Evolutionary conservation across 495 filamentous ascomycete genomes (phyloP).

Genomic region (Hypomontagnella submonticulosa): DNA sequence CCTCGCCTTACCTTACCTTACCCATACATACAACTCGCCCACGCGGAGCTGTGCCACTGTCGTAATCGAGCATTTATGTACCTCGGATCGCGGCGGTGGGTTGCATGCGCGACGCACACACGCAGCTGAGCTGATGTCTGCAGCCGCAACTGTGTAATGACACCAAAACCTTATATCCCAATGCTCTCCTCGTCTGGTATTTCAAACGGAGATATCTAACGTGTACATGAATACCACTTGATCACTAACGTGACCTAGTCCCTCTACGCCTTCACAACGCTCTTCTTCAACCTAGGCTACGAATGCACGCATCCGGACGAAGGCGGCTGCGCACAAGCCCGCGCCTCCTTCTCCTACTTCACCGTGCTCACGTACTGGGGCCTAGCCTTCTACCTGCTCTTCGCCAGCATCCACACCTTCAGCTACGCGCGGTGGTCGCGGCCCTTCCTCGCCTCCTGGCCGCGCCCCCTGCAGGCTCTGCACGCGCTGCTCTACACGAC

Average conservation of each 20-base stretch:
- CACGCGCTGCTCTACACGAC: slow-evolving; percentile 75
- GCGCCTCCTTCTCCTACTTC: slow-evolving; percentile 78
- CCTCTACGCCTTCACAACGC: slow-evolving; percentile 76
- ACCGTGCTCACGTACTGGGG: slow-evolving; percentile 84
- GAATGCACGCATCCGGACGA: slow-evolving; percentile 50
- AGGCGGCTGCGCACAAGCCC: slow-evolving; percentile 50
- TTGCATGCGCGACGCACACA: background rate
- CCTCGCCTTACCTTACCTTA: too few relatives aligned
- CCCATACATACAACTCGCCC: too few relatives aligned
- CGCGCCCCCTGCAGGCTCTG: slow-evolving; percentile 68
- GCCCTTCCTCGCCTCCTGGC: slow-evolving; percentile 70
- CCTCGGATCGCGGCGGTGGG: slow-evolving; percentile 3
- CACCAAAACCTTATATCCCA: background rate
- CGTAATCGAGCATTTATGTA: slow-evolving; percentile 3
- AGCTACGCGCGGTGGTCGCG: slow-evolving; percentile 65
- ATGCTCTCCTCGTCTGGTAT: background rate
- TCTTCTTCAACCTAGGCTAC: slow-evolving; percentile 75
- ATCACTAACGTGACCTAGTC: slow-evolving; percentile 50
- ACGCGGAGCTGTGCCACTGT: background rate
- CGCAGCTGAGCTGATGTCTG: background rate
- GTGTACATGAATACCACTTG: background rate
- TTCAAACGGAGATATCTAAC: too few relatives aligned
- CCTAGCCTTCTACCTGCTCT: slow-evolving; percentile 78
- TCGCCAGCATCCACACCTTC: slow-evolving; percentile 72
- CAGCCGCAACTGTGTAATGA: background rate